Evolutionary conservation across 345 rosid genomes (phyloP), one percentile per base, ranked within the genome.

Genomic region (Dipteronia dyeriana): DNA sequence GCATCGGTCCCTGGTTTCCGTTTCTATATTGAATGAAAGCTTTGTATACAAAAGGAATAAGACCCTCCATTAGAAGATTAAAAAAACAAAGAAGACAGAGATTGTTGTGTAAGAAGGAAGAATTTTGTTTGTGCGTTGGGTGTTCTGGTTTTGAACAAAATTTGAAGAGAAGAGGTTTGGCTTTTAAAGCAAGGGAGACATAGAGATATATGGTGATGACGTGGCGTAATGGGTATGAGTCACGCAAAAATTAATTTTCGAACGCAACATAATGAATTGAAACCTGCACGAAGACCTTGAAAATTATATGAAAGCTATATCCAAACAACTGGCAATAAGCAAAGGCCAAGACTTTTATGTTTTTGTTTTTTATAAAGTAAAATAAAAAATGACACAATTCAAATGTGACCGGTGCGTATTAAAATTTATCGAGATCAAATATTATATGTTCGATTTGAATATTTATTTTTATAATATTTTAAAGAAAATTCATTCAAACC

Each of bases 1-100:
- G 17, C 9, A 66, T 20, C 20, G 83, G 71, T 1, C 87, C 85
- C 17, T 88, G 86, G 49, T 79, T 81, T 25, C 90, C 91, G 22
- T 88, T 88, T 79, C 81, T 93, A 91, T 88, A 78, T 79, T 90
- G 97, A 79, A 86, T 82, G 66, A 89, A 76, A 17, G 93, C 91
- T 70, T 71, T 87, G 79, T 92, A 90, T 22, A 89, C 91, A 26
- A 87, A 87, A 51, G 97, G 97, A 74, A 92, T 90, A 0, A 92
- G 82, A 77, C 97, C 97, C 76, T 95, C 99, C 99, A 95, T 95
- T 75, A 41, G 45, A 64, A 12, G 26, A 10, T 25, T 12, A 7
- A 70, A 82, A 68, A 75, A 76, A 5, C 3, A 70, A 84, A 68
- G 72, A 74, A 78, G 74, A 81, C 29, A 78, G 39, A 66, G 53